phyloP scores from a whole-genome alignment of 371 early-diverging fungal species.

The Lichtheimia corymbifera region DNA sequence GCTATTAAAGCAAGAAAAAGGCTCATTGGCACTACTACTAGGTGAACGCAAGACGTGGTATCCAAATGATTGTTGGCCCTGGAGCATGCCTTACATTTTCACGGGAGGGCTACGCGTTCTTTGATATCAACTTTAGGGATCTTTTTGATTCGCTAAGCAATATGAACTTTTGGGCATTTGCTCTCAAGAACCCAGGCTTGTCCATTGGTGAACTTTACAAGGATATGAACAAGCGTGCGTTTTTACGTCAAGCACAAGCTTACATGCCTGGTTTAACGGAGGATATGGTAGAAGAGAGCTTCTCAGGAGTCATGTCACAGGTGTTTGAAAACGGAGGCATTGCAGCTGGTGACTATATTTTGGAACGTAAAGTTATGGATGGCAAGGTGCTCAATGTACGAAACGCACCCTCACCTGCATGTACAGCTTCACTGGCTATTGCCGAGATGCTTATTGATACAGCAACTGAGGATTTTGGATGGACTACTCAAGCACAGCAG shows the following conservation, averaged over 20 bases:
- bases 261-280: conserved; percentile 47
- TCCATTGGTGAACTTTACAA: conserved; percentile 51
- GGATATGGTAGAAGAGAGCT: conserved; percentile 55
- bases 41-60: conserved; percentile 45
- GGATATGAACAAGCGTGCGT: conserved; percentile 50
- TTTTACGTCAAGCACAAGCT: conserved; percentile 47
- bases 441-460: conserved; percentile 49
- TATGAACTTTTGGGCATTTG: conserved; percentile 44
- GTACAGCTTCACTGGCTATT: conserved; percentile 52
- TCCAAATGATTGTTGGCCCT: conserved; percentile 53
- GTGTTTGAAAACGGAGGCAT: conserved; percentile 50
- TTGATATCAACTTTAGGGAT: conserved; percentile 35
- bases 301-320: conserved; percentile 53
- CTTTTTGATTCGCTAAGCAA: conserved; percentile 43
- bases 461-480: conserved; percentile 49
- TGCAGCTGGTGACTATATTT: conserved; percentile 49
- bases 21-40: no score
- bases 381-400: conserved; percentile 47
- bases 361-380: conserved; percentile 49
- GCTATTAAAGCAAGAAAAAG: no score
- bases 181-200: conserved; percentile 44
- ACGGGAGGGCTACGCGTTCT: conserved; percentile 37
- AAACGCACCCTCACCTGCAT: conserved; percentile 54
- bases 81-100: conserved; percentile 55
- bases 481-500: conserved; percentile 20